A percentile compares a stretch with the other conserved stretches of the same genome.
These are phyloP conservation scores for Boletus reticuloceps DNA, from an alignment of 768 basidiomycete species.

Conservation along the genomic window DNA sequence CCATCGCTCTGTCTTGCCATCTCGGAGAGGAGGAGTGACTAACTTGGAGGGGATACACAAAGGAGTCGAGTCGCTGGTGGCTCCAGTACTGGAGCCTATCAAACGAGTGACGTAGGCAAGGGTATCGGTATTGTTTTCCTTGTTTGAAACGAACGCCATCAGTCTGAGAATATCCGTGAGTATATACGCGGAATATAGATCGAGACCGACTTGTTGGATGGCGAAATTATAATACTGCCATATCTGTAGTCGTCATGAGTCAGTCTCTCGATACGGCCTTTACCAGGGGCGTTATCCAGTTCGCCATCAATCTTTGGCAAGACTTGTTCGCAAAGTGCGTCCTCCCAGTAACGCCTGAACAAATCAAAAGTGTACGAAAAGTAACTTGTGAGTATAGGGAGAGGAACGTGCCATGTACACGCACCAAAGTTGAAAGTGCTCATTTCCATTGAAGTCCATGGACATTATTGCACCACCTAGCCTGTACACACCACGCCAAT, in stretches of 20 bases:
- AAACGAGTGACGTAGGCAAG: conserved; percentile 36
- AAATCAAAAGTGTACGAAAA: no score
- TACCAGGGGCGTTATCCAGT: conserved; percentile 38
- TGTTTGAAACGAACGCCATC: conserved; percentile 41
- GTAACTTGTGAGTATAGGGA: no score
- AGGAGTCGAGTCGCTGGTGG: conserved; percentile 24
- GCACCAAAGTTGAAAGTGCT: conserved; percentile 42
- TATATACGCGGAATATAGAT: background rate
- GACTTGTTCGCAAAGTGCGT: conserved; percentile 21
- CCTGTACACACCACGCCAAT: conserved; percentile 39
- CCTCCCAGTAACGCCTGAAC: conserved; percentile 43
- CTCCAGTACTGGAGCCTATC: conserved; percentile 31
- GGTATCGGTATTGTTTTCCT: conserved; percentile 38
- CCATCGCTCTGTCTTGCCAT: conserved; percentile 35
- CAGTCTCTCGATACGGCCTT: conserved; percentile 40
- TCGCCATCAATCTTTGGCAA: conserved; percentile 38
- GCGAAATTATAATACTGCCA: conserved; percentile 26
- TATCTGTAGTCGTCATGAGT: conserved; percentile 40
- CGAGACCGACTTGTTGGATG: conserved; percentile 34
- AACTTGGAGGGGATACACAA: conserved; percentile 34
- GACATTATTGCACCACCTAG: conserved; percentile 36
- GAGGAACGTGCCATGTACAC: background rate
- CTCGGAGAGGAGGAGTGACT: conserved; percentile 31
- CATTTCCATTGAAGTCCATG: conserved; percentile 42
- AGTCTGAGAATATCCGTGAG: conserved; percentile 23